phyloP scores from a whole-genome alignment of 805 yeast genomes.

The Candida hispaniensis region DNA sequence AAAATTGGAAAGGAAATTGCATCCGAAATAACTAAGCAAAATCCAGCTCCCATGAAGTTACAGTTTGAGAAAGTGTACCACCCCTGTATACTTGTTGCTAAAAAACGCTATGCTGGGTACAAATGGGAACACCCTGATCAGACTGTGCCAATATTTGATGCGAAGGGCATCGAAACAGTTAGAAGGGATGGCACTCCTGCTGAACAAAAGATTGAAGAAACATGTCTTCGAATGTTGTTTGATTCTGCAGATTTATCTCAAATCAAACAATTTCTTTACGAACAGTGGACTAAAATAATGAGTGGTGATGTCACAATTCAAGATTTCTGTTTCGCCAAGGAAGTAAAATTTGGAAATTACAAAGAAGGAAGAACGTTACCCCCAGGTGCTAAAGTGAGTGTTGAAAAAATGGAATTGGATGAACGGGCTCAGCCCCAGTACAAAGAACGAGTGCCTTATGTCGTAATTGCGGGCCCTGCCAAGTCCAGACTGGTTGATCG shows the following conservation, averaged over 20 bases:
- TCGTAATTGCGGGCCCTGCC: constrained; percentile 52
- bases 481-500: constrained; percentile 60
- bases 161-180: constrained; percentile 93
- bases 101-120: constrained; percentile 87
- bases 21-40: constrained; percentile 43
- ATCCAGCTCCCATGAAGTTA: constrained; percentile 72
- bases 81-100: constrained; percentile 72
- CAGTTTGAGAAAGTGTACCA: constrained; percentile 90
- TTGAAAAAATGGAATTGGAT: constrained; percentile 50
- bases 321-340: constrained; percentile 88
- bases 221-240: constrained; percentile 55
- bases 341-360: constrained; percentile 75
- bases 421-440: constrained; percentile 75
- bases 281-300: constrained; percentile 57
- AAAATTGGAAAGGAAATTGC: constrained; percentile 64
- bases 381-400: constrained; percentile 84
- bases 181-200: constrained; percentile 93
- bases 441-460: constrained; percentile 76
- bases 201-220: constrained; percentile 71
- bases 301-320: constrained; percentile 54
- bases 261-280: constrained; percentile 54
- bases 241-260: constrained; percentile 58
- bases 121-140: constrained; percentile 54
- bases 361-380: constrained; percentile 65
- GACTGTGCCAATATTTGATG: constrained; percentile 62